Conservation (phyloP, 352 stramenopile species). For the Pythium periplocum region DNA sequence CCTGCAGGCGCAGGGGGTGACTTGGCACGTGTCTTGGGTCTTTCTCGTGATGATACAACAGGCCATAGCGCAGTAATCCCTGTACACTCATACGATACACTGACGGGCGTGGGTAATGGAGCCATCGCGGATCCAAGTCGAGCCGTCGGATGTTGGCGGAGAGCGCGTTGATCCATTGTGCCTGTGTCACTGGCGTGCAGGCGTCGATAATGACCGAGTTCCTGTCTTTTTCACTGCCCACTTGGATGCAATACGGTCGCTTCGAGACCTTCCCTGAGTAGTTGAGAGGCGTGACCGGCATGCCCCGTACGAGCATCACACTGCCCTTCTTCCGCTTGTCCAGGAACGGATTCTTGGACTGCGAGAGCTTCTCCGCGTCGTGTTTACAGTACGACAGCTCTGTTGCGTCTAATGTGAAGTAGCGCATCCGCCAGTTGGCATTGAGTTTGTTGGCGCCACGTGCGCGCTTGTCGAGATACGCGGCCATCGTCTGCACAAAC, state of each 20-base stretch:
- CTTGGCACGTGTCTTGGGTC: conserved; percentile 16
- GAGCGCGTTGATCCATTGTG: conserved; percentile 57
- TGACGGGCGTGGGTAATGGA: conserved; percentile 37
- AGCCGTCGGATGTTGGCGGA: conserved; percentile 60
- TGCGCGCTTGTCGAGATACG: conserved; percentile 57
- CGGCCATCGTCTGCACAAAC: conserved; percentile 21
- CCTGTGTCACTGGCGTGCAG: conserved; percentile 47
- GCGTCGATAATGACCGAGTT: conserved; percentile 52
- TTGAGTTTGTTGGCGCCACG: conserved; percentile 44
- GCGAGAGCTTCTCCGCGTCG: conserved; percentile 38
- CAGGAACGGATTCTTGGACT: conserved; percentile 55
- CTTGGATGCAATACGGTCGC: conserved; percentile 56
- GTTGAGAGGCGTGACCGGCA: conserved; percentile 38
- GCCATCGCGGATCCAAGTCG: conserved; percentile 49
- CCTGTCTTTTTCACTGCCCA: conserved; percentile 34
- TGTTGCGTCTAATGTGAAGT: conserved; percentile 36
- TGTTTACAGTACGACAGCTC: conserved; percentile 65
- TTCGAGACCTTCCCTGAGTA: conserved; percentile 63
- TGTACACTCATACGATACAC: conserved; percentile 52
- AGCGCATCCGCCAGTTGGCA: conserved; percentile 72
- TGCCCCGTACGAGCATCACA: conserved; percentile 27
- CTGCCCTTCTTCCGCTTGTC: conserved; percentile 40
- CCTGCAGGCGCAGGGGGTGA: conserved; percentile 26
- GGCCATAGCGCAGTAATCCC: conserved; percentile 52
- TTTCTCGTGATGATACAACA: conserved; percentile 57